Conservation (phyloP, 2,329 filamentous ascomycete species). For the Sporothrix brasiliensis region DNA sequence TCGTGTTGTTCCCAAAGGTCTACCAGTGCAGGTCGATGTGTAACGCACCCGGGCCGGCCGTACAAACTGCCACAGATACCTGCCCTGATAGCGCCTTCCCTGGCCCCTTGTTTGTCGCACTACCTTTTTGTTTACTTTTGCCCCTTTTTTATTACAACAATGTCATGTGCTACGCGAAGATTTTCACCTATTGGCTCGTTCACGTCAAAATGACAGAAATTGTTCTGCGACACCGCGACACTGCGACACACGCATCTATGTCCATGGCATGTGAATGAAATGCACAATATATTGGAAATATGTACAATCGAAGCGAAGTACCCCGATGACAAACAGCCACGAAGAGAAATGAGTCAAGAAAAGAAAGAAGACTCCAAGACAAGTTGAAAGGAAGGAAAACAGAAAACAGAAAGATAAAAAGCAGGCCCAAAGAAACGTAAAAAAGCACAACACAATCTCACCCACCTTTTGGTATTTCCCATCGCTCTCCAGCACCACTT, state of each 20-base stretch:
- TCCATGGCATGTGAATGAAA: not conserved
- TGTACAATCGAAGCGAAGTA: constrained; percentile 14
- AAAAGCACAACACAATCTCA: not conserved
- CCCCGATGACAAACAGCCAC: not conserved
- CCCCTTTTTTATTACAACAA: not conserved
- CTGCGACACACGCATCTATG: too few species aligned
- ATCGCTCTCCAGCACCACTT: not conserved
- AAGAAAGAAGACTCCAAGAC: not conserved
- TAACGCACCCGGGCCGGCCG: not conserved
- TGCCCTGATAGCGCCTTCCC: not conserved
- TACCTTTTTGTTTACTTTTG: not conserved
- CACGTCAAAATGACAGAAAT: too few species aligned
- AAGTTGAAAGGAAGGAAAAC: not conserved
- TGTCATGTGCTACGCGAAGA: too few species aligned
- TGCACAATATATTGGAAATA: constrained; percentile 8
- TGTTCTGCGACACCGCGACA: too few species aligned
- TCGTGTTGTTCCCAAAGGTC: constrained; percentile 8
- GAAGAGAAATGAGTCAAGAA: too few species aligned
- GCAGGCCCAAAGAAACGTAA: not conserved
- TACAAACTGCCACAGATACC: not conserved
- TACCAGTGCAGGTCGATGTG: not conserved
- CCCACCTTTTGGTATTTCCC: constrained; percentile 1
- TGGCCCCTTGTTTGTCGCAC: not conserved
- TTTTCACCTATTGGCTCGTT: too few species aligned
- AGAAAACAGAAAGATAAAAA: not conserved